Evolutionary conservation across 306 rosid genomes (phyloP).

Genomic region (Senna siamea): DNA sequence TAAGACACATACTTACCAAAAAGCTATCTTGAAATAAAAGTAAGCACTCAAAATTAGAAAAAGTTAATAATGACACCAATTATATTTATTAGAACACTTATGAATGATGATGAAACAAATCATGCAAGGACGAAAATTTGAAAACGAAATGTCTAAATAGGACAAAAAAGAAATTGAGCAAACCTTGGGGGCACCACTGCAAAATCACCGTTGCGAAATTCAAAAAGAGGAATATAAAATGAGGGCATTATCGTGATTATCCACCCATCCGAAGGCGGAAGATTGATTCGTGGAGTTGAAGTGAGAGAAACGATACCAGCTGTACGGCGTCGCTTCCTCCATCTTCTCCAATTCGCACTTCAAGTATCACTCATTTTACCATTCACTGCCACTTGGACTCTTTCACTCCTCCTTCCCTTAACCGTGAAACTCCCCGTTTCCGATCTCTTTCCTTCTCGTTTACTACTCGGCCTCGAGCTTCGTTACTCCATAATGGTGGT

Average conservation of each 20-base stretch:
- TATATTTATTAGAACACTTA: no score
- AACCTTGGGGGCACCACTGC: slow-evolving; percentile 31
- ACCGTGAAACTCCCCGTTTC: slow-evolving; percentile 33
- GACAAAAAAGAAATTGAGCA: neutral
- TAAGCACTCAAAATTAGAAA: no score
- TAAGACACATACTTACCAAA: no score
- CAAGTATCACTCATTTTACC: slow-evolving; percentile 45
- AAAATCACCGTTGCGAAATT: slow-evolving; percentile 39
- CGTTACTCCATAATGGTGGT: slow-evolving; percentile 31
- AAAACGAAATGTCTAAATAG: neutral
- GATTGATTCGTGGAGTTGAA: slow-evolving; percentile 72
- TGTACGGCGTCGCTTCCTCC: slow-evolving; percentile 43
- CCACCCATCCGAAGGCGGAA: slow-evolving; percentile 41
- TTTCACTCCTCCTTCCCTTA: neutral
- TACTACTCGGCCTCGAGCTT: slow-evolving; percentile 32
- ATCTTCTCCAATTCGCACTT: slow-evolving; percentile 59
- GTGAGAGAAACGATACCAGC: slow-evolving; percentile 62
- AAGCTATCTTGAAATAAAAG: no score
- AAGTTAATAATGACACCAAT: no score
- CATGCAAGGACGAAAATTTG: neutral
- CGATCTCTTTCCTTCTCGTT: neutral
- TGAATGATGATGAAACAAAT: no score
- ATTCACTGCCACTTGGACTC: slow-evolving; percentile 50
- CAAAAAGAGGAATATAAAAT: slow-evolving; percentile 31
- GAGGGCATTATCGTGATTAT: slow-evolving; percentile 69